A percentile compares a stretch with the other conserved stretches of the same genome.
Evolutionary conservation across 164 flowering plant species (phyloP).

Genomic region (Vitis amurensis): DNA sequence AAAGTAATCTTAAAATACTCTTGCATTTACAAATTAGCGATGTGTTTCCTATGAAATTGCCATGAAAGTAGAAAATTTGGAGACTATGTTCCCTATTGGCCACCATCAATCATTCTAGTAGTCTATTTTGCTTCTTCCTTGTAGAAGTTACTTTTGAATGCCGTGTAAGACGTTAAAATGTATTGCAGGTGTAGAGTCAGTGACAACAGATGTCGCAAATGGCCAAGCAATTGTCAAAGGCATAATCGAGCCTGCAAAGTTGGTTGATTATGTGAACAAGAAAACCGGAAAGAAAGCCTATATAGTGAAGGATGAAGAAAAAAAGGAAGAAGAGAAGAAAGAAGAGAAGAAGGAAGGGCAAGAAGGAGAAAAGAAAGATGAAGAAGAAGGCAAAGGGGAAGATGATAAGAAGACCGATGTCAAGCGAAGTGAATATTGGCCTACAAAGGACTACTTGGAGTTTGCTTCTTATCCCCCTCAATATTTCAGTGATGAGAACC

Average conservation of each 20-base stretch:
- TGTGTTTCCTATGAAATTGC: too few species aligned
- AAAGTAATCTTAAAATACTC: too few species aligned
- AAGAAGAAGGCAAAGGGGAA: conserved; percentile 30
- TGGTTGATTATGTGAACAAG: conserved; percentile 62
- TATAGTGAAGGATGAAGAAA: conserved; percentile 47
- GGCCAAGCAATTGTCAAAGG: conserved; percentile 70
- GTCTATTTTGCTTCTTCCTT: not conserved
- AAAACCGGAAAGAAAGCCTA: conserved; percentile 61
- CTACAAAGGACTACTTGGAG: conserved; percentile 46
- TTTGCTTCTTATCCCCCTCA: conserved; percentile 57
- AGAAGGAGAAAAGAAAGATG: conserved; percentile 36
- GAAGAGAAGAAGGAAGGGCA: conserved; percentile 41
- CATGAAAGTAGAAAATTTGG: too few species aligned
- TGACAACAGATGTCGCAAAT: conserved; percentile 50
- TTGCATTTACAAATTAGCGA: too few species aligned
- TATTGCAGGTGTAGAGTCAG: conserved; percentile 76
- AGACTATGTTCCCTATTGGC: too few species aligned
- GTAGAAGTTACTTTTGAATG: not conserved
- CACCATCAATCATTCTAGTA: too few species aligned
- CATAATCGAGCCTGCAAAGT: conserved; percentile 54
- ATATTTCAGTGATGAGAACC: conserved; percentile 86
- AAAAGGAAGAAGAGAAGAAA: conserved; percentile 51
- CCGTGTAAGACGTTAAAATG: not conserved
- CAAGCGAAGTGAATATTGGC: conserved; percentile 64
- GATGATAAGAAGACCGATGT: conserved; percentile 46